Conservation (phyloP, 225 moss, liverwort and hornwort species). For the Marchantia paleacea region DNA sequence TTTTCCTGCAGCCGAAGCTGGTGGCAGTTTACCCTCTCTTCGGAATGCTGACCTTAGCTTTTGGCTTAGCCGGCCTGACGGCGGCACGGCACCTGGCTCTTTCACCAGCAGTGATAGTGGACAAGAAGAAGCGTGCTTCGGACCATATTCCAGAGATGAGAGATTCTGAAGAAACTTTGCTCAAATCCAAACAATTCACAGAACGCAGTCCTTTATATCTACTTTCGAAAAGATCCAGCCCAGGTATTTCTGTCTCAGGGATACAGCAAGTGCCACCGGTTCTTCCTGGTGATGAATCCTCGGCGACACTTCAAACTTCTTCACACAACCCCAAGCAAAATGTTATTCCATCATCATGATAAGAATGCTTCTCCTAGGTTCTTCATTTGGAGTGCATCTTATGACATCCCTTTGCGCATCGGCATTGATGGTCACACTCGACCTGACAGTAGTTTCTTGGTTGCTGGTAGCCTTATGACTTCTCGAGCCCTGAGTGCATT, state of each 20-base stretch:
- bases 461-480: too few relatives aligned
- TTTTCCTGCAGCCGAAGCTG: background rate
- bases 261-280: background rate
- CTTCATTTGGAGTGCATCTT: too few relatives aligned
- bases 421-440: too few relatives aligned
- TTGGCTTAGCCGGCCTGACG: conserved; percentile 11
- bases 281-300: conserved; percentile 9
- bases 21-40: conserved; percentile 1
- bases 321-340: too few relatives aligned
- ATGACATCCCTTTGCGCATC: too few relatives aligned
- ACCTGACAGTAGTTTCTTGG: too few relatives aligned
- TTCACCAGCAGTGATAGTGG: conserved; percentile 5
- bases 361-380: too few relatives aligned
- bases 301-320: too few relatives aligned
- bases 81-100: background rate
- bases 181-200: background rate
- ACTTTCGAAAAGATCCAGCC: background rate
- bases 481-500: too few relatives aligned
- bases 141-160: conserved; percentile 9
- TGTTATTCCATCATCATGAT: too few relatives aligned
- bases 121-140: conserved; percentile 15
- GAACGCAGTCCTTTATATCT: conserved; percentile 7
- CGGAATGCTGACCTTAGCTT: conserved; percentile 10
- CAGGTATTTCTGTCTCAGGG: background rate
- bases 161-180: conserved; percentile 5